A percentile compares a stretch with the other conserved stretches of the same genome.
Conservation (phyloP, 257 asterid species). For the Prunella vulgaris region DNA sequence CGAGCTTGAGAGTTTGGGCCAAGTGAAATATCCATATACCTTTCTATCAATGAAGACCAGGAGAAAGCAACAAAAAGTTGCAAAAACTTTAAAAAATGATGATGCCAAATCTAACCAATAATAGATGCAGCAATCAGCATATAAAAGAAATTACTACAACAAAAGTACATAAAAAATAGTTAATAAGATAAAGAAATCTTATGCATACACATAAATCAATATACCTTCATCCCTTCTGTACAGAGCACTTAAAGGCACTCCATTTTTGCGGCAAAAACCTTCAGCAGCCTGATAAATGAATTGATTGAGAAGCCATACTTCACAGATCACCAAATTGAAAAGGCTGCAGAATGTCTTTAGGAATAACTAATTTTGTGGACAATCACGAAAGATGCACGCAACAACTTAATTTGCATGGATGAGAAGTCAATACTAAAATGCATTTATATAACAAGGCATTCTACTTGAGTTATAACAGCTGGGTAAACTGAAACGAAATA, state of each 20-base stretch:
- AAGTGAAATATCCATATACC: background rate
- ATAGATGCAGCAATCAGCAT: background rate
- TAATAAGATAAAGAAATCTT: background rate
- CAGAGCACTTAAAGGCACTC: conserved; percentile 70
- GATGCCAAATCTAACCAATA: conserved; percentile 1
- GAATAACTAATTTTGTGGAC: background rate
- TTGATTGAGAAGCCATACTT: conserved; percentile 16
- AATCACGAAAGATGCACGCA: background rate
- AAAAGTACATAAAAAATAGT: background rate
- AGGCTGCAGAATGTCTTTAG: background rate
- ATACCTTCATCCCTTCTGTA: conserved; percentile 77
- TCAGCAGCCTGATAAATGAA: conserved; percentile 80
- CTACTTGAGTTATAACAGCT: conserved; percentile 1
- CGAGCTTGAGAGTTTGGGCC: background rate
- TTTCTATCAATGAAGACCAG: background rate
- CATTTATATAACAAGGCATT: conserved; percentile 1
- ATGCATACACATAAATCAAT: conserved; percentile 7
- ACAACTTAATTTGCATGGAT: background rate
- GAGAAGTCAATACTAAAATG: background rate
- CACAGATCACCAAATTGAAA: background rate
- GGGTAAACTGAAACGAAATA: conserved; percentile 4
- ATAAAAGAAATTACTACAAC: background rate
- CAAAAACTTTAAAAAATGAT: background rate
- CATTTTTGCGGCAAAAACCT: conserved; percentile 88
- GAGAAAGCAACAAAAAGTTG: background rate